Conservation (phyloP, 192 early-diverging fungal species). For the Backusella circina region DNA sequence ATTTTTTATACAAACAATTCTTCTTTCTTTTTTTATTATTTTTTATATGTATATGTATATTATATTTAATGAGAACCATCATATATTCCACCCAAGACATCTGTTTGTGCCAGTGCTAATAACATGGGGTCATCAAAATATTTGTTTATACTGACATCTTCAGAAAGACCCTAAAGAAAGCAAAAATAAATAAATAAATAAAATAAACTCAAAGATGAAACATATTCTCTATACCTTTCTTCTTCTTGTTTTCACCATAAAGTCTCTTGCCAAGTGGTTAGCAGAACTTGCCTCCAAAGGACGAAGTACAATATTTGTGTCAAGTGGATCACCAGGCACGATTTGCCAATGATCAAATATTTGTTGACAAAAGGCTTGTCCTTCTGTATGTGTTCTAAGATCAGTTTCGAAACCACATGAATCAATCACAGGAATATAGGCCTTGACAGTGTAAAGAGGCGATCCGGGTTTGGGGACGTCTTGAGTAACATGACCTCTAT, state of each 20-base stretch:
- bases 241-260: slow-evolving; percentile 98
- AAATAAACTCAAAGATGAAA: background rate
- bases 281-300: slow-evolving; percentile 89
- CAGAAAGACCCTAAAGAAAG: slow-evolving; percentile 63
- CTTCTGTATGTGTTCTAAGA: slow-evolving; percentile 92
- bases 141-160: slow-evolving; percentile 80
- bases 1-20: background rate
- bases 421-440: slow-evolving; percentile 94
- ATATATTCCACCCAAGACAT: slow-evolving; percentile 34
- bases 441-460: slow-evolving; percentile 90
- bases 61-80: background rate
- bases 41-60: background rate
- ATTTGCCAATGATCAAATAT: slow-evolving; percentile 99
- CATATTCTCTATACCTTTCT: slow-evolving; percentile 58
- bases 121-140: slow-evolving; percentile 72
- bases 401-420: slow-evolving; percentile 96
- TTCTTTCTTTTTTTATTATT: background rate
- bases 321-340: slow-evolving; percentile 96
- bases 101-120: slow-evolving; percentile 46
- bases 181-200: background rate
- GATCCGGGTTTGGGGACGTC: slow-evolving; percentile 94
- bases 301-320: slow-evolving; percentile 78
- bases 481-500: slow-evolving; percentile 91
- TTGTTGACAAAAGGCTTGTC: slow-evolving; percentile 96
- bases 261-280: slow-evolving; percentile 91